Conservation (phyloP, 1,284 basidiomycete species). For the Tylopilus sp. region DNA sequence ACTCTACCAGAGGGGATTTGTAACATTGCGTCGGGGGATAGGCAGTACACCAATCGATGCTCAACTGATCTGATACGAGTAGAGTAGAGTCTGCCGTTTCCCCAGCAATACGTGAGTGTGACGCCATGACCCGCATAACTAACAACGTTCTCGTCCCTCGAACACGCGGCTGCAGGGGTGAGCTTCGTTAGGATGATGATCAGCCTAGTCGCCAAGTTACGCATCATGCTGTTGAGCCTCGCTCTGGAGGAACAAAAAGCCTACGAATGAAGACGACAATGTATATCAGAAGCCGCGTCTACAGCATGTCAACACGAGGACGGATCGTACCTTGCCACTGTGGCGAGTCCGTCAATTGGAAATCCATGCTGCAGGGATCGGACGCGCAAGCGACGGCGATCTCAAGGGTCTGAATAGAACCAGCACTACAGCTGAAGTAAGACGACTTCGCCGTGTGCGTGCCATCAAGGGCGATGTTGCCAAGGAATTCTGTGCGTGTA, state of each 20-base stretch:
- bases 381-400: conserved; percentile 31
- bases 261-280: conserved; percentile 5
- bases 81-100: not conserved
- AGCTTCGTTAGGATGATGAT: not conserved
- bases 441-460: conserved; percentile 15
- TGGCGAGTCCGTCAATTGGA: conserved; percentile 24
- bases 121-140: not conserved
- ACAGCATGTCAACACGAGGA: conserved; percentile 5
- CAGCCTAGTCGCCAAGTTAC: not conserved
- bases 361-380: conserved; percentile 39
- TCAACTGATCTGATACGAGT: not conserved
- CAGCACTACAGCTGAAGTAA: conserved; percentile 22
- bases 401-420: conserved; percentile 34
- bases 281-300: conserved; percentile 1
- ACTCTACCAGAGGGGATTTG: not conserved
- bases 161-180: not conserved
- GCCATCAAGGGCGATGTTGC: conserved; percentile 28
- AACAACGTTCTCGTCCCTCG: not conserved
- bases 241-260: conserved; percentile 35
- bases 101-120: not conserved
- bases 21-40: not conserved
- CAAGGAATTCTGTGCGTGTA: conserved; percentile 24
- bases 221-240: conserved; percentile 12
- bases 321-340: conserved; percentile 28
- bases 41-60: not conserved